Conservation (phyloP, 139 green algal species). For the Chlamydomonas sphaeroides region DNA sequence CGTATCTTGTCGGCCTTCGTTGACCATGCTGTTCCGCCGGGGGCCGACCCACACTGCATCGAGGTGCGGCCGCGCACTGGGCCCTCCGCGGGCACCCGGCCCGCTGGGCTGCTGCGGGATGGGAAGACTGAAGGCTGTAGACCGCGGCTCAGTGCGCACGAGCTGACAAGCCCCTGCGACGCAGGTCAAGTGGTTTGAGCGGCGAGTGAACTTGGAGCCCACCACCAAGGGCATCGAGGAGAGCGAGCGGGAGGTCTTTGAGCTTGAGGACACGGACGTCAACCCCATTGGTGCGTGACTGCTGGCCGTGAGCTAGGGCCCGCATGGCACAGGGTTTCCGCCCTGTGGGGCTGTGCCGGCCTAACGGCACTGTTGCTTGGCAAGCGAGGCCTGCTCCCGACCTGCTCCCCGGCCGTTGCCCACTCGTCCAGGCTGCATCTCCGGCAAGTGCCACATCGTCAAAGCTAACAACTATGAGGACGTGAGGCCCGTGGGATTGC, state of each 20-base stretch:
- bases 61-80: constrained; percentile 61
- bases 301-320: no score
- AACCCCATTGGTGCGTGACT: constrained; percentile 47
- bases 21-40: constrained; percentile 40
- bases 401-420: no score
- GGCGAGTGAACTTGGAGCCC: constrained; percentile 54
- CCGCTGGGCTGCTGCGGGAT: no score
- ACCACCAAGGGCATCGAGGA: constrained; percentile 54
- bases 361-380: no score
- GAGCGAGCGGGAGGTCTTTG: constrained; percentile 55
- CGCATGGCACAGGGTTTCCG: no score
- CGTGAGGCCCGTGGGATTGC: no score
- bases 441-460: constrained; percentile 49
- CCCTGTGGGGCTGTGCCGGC: no score
- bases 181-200: constrained; percentile 62
- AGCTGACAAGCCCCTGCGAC: no score
- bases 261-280: constrained; percentile 53
- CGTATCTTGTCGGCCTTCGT: constrained; percentile 55
- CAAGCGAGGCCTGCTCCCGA: no score
- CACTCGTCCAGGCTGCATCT: constrained; percentile 54
- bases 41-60: constrained; percentile 60
- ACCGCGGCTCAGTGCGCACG: no score
- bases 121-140: no score
- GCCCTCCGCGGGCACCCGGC: no score
- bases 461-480: constrained; percentile 47